Conservation (phyloP, 2,329 filamentous ascomycete genomes). For the Emmonsia crescens region DNA sequence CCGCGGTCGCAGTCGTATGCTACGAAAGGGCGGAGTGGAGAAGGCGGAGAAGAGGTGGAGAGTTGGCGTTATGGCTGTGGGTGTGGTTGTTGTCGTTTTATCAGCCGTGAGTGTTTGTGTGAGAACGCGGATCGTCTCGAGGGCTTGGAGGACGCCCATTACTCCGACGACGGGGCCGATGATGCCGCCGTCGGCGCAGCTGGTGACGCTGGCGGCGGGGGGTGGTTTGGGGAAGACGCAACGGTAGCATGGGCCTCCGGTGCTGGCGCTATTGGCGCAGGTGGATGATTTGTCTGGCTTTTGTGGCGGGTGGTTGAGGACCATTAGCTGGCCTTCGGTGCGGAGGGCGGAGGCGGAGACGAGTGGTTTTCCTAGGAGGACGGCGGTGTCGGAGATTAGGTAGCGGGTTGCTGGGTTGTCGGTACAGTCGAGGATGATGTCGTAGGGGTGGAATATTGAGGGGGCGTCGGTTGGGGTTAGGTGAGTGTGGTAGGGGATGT, state of each 20-base stretch:
- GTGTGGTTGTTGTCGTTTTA: background rate
- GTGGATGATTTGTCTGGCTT: constrained; percentile 47
- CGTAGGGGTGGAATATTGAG: constrained; percentile 57
- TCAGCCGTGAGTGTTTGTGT: constrained; percentile 22
- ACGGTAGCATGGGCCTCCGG: constrained; percentile 70
- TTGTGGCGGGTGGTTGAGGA: constrained; percentile 69
- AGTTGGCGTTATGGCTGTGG: constrained; percentile 13
- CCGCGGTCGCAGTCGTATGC: constrained; percentile 60
- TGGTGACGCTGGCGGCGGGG: constrained; percentile 68
- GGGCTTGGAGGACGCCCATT: constrained; percentile 86
- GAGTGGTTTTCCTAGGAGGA: constrained; percentile 66
- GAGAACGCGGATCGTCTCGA: constrained; percentile 81
- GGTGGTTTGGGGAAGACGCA: constrained; percentile 87
- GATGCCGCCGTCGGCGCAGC: constrained; percentile 87
- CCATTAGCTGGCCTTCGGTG: constrained; percentile 79
- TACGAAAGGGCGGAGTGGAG: constrained; percentile 50
- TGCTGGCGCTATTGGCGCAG: background rate
- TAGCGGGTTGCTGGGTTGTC: constrained; percentile 89
- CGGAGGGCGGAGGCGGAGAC: constrained; percentile 83
- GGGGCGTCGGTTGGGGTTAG: constrained; percentile 60
- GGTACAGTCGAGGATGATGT: constrained; percentile 86
- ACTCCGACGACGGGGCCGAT: constrained; percentile 82
- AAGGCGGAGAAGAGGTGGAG: constrained; percentile 37
- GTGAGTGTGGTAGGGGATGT: constrained; percentile 51
- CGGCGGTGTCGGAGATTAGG: constrained; percentile 80